A percentile compares a stretch with the other conserved stretches of the same genome.
Conservation (phyloP, 129 eudicot genomes). For the Solidago caesia region DNA sequence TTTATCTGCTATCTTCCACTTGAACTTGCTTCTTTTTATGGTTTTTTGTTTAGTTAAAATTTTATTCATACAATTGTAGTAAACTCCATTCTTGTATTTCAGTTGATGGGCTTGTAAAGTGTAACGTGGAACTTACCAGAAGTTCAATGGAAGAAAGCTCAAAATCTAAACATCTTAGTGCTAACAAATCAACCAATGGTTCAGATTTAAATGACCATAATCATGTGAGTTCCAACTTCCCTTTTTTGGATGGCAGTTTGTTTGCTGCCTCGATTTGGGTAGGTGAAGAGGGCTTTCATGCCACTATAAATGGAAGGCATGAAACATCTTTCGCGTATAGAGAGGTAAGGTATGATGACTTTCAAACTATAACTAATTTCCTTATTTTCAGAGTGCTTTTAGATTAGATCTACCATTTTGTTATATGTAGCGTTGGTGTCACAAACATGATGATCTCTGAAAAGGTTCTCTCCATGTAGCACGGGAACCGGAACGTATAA, state of each 20-base stretch:
- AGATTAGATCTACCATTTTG: background rate
- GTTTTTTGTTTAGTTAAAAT: background rate
- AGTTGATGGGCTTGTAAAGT: constrained; percentile 87
- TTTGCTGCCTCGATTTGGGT: constrained; percentile 83
- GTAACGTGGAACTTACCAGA: constrained; percentile 55
- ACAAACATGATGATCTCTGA: background rate
- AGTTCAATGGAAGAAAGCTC: constrained; percentile 39
- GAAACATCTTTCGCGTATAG: constrained; percentile 77
- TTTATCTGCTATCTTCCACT: background rate
- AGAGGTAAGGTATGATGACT: constrained; percentile 53
- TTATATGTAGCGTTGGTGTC: background rate
- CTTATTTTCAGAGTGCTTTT: constrained; percentile 4
- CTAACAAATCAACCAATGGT: constrained; percentile 39
- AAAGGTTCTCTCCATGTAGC: background rate
- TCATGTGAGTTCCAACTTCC: constrained; percentile 58
- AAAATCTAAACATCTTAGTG: constrained; percentile 37
- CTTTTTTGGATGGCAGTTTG: constrained; percentile 68
- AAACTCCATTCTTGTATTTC: constrained; percentile 21
- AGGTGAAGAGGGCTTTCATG: constrained; percentile 83
- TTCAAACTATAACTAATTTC: constrained; percentile 19
- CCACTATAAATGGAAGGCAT: constrained; percentile 88
- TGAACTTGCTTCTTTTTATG: background rate
- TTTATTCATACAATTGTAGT: background rate
- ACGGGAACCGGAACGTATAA: background rate
- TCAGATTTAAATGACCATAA: constrained; percentile 51